Evolutionary conservation across 1,139 yeast genomes (phyloP).

Genomic region (Suhomyces bolitotheri): DNA sequence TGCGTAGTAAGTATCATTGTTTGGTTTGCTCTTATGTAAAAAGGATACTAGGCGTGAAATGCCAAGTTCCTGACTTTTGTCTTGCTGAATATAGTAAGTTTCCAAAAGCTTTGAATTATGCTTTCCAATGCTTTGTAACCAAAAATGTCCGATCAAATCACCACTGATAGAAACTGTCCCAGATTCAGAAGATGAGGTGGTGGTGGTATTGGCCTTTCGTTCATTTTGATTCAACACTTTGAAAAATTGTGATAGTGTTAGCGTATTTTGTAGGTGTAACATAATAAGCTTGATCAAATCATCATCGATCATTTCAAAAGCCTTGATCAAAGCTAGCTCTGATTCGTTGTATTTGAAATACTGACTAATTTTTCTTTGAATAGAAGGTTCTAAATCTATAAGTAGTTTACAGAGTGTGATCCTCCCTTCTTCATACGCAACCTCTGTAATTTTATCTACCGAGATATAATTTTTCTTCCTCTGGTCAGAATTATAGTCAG

Average conservation of each 20-base stretch:
- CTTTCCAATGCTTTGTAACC: conserved; percentile 37
- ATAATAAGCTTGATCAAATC: conserved; percentile 66
- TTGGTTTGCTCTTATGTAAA: conserved; percentile 12
- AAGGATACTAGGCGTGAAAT: conserved; percentile 22
- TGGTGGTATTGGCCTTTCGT: conserved; percentile 18
- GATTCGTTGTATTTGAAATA: conserved; percentile 72
- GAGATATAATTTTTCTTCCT: conserved; percentile 42
- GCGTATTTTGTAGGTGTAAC: conserved; percentile 44
- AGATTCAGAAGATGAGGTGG: conserved; percentile 14
- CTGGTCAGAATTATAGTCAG: conserved; percentile 1
- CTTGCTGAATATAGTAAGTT: conserved; percentile 37
- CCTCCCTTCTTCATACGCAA: conserved; percentile 86
- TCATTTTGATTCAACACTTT: conserved; percentile 45
- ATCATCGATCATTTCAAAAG: conserved; percentile 65
- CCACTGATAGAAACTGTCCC: conserved; percentile 29
- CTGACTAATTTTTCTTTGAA: conserved; percentile 61
- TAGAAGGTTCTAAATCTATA: conserved; percentile 67
- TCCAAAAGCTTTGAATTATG: conserved; percentile 26
- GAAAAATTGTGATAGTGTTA: conserved; percentile 44
- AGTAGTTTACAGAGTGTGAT: conserved; percentile 62
- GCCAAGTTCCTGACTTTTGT: conserved; percentile 28
- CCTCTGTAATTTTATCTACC: conserved; percentile 61
- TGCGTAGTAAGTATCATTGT: conserved; percentile 23
- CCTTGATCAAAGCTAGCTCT: conserved; percentile 66
- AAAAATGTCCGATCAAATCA: conserved; percentile 44